Evolutionary conservation across 2,329 filamentous ascomycete genomes (phyloP).

Genomic region (Chaetomium sp.): DNA sequence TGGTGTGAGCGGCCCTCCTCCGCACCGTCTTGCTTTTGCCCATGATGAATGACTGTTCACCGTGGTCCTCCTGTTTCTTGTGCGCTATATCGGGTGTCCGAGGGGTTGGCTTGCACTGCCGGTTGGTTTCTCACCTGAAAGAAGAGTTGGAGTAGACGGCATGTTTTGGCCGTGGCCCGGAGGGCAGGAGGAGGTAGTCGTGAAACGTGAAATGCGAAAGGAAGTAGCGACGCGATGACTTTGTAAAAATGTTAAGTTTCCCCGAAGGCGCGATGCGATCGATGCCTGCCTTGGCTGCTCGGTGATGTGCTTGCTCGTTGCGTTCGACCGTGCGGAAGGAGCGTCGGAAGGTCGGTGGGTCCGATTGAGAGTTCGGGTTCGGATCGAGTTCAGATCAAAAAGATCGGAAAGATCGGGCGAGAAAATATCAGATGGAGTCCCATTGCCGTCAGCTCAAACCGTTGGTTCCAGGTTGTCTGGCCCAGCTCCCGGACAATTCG

Average conservation of each 20-base stretch:
- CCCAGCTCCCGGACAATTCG: neutral
- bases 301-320: no score
- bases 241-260: neutral
- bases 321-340: neutral
- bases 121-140: conserved; percentile 20
- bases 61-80: neutral
- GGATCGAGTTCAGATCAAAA: neutral
- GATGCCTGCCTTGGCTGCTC: neutral
- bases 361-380: neutral
- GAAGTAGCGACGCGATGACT: neutral
- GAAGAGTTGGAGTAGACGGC: conserved; percentile 11
- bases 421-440: conserved; percentile 1
- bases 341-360: neutral
- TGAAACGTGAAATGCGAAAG: neutral
- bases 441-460: conserved; percentile 10
- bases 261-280: neutral
- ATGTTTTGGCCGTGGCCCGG: neutral
- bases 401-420: neutral
- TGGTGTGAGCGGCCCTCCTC: conserved; percentile 14
- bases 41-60: neutral
- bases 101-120: neutral
- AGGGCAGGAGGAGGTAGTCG: neutral
- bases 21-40: conserved; percentile 16
- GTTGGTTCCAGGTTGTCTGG: neutral
- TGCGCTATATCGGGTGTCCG: neutral